Percentiles rank a stretch among this genome's conserved stretches.
Evolutionary conservation across 371 early-diverging fungal species (phyloP).

Genomic region (Mortierella sp.): DNA sequence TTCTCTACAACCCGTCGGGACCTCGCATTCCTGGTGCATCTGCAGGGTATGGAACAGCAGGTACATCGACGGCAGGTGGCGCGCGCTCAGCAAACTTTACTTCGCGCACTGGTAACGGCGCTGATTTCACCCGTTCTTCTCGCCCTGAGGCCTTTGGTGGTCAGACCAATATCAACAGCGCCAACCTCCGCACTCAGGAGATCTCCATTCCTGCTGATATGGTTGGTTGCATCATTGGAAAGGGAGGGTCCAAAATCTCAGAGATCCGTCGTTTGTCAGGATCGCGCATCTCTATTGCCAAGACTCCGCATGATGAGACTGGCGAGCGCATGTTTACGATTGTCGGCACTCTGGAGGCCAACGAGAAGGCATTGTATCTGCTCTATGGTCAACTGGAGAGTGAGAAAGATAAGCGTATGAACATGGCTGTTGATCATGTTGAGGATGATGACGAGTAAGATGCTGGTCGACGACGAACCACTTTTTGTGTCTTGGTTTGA

Average conservation of each 20-base stretch:
- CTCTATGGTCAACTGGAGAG: slow-evolving; percentile 81
- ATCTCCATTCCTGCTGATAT: slow-evolving; percentile 92
- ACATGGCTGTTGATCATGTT: background rate
- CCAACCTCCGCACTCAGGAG: slow-evolving; percentile 68
- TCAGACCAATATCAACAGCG: slow-evolving; percentile 12
- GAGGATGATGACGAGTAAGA: background rate
- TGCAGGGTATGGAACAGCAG: background rate
- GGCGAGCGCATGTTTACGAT: slow-evolving; percentile 92
- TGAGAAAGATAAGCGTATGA: slow-evolving; percentile 64
- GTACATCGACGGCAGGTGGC: slow-evolving; percentile 7
- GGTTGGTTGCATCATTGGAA: slow-evolving; percentile 96
- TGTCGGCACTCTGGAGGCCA: slow-evolving; percentile 85
- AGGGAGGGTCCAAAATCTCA: slow-evolving; percentile 88
- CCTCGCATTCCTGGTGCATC: background rate
- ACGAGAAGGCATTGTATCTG: slow-evolving; percentile 82
- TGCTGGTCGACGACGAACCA: too few species aligned
- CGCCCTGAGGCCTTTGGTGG: slow-evolving; percentile 28
- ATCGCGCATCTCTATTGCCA: slow-evolving; percentile 87
- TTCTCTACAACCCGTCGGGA: slow-evolving; percentile 8
- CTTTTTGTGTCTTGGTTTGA: too few species aligned
- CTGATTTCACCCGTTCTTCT: slow-evolving; percentile 57
- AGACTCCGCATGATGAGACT: slow-evolving; percentile 77
- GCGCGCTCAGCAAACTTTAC: slow-evolving; percentile 59
- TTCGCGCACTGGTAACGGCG: slow-evolving; percentile 67
- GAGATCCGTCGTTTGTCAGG: slow-evolving; percentile 92